These are phyloP conservation scores for Monoraphidium neglectum DNA, from an alignment of 139 green algal species.

Conservation along the genomic window DNA sequence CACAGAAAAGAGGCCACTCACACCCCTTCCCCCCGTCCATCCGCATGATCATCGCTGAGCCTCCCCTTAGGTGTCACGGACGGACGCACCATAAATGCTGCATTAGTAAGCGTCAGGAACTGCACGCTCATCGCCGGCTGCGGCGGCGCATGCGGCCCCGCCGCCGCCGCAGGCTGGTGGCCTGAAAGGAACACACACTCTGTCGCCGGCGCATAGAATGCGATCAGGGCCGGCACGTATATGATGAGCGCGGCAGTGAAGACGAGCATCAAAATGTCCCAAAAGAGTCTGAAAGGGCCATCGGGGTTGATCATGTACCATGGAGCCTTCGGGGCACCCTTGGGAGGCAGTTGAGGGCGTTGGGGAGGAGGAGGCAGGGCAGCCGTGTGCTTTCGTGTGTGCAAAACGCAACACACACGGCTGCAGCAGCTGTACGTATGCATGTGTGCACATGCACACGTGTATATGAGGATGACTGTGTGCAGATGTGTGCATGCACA, in stretches of 20 bases:
- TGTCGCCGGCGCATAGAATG: not conserved
- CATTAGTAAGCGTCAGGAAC: slow-evolving; percentile 19
- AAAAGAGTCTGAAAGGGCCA: not conserved
- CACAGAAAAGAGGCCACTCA: not conserved
- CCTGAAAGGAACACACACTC: not conserved
- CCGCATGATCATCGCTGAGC: not conserved
- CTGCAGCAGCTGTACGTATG: too few relatives aligned
- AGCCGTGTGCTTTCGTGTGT: too few relatives aligned
- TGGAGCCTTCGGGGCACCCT: not conserved
- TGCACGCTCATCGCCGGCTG: not conserved
- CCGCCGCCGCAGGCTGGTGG: not conserved
- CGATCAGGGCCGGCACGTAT: slow-evolving; percentile 13
- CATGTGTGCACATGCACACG: too few relatives aligned
- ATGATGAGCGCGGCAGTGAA: slow-evolving; percentile 9
- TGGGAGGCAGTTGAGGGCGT: too few relatives aligned
- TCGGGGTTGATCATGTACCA: slow-evolving; percentile 24
- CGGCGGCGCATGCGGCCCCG: not conserved
- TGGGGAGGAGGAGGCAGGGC: too few relatives aligned
- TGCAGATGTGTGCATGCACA: too few relatives aligned
- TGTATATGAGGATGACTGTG: too few relatives aligned
- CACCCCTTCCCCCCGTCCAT: not conserved
- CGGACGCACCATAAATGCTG: slow-evolving; percentile 13
- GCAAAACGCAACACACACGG: too few relatives aligned
- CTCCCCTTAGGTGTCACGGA: not conserved
- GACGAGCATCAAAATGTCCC: slow-evolving; percentile 5